Conservation (phyloP, 805 yeast genomes). For the Maudiozyma saulgeensis region DNA sequence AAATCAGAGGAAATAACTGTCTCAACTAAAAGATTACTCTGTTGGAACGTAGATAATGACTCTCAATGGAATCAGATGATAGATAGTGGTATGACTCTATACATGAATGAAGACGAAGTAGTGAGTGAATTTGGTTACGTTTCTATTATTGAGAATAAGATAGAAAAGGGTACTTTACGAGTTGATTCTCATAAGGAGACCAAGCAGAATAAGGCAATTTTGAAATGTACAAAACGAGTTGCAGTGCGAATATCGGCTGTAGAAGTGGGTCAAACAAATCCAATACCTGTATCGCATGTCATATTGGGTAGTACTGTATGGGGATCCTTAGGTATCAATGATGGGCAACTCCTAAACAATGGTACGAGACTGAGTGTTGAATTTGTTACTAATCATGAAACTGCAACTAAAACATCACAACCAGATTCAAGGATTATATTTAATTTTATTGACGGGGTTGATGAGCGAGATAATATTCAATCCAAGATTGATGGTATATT, state of each 20-base stretch:
- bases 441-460: background rate
- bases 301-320: conserved; percentile 43
- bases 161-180: background rate
- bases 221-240: background rate
- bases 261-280: background rate
- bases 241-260: conserved; percentile 1
- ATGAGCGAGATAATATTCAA: background rate
- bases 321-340: conserved; percentile 34
- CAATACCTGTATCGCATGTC: conserved; percentile 8
- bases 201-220: background rate
- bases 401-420: background rate
- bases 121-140: conserved; percentile 21
- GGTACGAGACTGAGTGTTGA: conserved; percentile 35
- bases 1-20: background rate
- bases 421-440: background rate
- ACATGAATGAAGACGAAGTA: conserved; percentile 4
- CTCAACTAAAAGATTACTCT: conserved; percentile 3
- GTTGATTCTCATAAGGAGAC: too few species aligned
- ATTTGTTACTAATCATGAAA: conserved; percentile 11
- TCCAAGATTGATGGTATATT: background rate
- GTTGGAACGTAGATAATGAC: background rate
- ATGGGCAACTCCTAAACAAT: conserved; percentile 15
- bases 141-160: conserved; percentile 20
- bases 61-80: background rate
- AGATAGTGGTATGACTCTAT: background rate